Evolutionary conservation across 306 rosid species (phyloP).

Genomic region (Cucumis cinereus): DNA sequence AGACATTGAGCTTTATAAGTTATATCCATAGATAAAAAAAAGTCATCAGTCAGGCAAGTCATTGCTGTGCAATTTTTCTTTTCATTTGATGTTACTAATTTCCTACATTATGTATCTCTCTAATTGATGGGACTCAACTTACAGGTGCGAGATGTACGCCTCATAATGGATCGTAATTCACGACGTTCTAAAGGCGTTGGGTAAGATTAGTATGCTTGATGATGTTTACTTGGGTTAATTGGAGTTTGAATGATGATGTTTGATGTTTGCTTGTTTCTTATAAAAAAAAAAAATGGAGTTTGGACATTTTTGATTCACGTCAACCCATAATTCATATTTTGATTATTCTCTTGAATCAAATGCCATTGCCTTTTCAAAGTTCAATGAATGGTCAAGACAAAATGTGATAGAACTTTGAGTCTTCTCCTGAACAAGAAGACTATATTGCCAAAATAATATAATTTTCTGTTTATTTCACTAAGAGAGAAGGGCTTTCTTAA

Average conservation of each 20-base stretch:
- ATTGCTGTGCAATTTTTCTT: neutral
- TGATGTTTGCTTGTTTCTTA: no score
- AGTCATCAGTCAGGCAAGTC: neutral
- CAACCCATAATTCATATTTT: neutral
- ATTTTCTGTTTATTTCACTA: no score
- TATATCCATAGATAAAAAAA: neutral
- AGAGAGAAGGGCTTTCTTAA: no score
- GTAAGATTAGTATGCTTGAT: conserved; percentile 30
- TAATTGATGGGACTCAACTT: conserved; percentile 4
- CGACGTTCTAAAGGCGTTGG: conserved; percentile 99
- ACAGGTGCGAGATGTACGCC: conserved; percentile 96
- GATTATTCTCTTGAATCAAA: neutral
- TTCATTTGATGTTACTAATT: neutral
- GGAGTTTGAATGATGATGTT: no score
- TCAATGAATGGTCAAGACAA: neutral
- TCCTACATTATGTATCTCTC: neutral
- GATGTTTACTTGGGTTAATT: neutral
- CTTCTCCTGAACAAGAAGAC: neutral
- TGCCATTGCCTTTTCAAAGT: neutral
- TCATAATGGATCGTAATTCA: conserved; percentile 95
- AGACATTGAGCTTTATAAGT: neutral
- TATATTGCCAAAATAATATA: no score
- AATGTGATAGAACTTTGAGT: neutral
- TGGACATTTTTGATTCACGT: neutral
- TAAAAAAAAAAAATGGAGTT: no score